A percentile compares a stretch with the other conserved stretches of the same genome.
These are phyloP conservation scores for Penicillium sp. DNA, from an alignment of 2,329 filamentous ascomycete species.

Conservation along the genomic window DNA sequence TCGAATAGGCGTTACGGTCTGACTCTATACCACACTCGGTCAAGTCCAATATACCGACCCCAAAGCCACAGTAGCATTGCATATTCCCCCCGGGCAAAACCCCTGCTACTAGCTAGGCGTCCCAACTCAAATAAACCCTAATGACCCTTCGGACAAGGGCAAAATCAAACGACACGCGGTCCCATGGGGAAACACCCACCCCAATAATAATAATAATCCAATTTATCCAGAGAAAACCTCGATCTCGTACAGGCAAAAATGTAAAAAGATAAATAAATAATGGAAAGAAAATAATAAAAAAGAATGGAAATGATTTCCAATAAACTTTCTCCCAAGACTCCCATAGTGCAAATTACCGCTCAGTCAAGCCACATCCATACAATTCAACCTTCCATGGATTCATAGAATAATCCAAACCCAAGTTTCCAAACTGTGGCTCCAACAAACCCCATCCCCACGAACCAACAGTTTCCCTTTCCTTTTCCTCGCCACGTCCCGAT, in stretches of 20 bases:
- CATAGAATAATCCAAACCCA: background rate
- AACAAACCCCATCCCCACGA: background rate
- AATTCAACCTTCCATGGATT: background rate
- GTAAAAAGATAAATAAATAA: background rate
- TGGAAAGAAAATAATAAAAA: background rate
- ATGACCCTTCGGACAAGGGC: background rate
- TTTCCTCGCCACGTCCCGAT: background rate
- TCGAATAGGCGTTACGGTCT: background rate
- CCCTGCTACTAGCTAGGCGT: background rate
- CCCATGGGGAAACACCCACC: background rate
- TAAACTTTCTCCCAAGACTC: background rate
- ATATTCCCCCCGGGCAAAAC: background rate
- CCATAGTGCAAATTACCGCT: constrained; percentile 2
- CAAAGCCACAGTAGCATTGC: constrained; percentile 6
- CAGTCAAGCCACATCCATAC: constrained; percentile 1
- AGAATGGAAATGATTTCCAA: background rate
- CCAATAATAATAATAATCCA: too few relatives aligned
- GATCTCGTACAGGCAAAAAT: background rate
- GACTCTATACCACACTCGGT: background rate
- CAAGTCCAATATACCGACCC: background rate
- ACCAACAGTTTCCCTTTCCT: background rate
- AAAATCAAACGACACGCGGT: constrained; percentile 10
- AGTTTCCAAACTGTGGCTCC: background rate
- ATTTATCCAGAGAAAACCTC: too few relatives aligned
- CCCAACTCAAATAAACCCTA: constrained; percentile 12